Evolutionary conservation across 1,284 basidiomycete species (phyloP), one percentile per base, ranked within the genome.

Genomic region (Inonotus hispidus): DNA sequence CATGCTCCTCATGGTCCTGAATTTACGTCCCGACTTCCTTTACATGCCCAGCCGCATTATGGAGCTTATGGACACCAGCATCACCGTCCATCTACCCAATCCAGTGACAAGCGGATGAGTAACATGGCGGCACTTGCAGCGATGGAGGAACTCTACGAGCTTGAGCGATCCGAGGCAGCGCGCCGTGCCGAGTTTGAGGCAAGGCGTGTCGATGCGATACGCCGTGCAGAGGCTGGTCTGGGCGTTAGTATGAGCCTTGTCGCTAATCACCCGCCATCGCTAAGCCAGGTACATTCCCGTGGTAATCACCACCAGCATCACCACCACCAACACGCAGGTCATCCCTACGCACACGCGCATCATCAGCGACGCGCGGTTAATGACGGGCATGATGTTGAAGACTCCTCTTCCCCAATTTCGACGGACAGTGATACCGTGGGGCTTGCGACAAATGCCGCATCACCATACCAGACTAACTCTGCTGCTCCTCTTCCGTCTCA

Each of bases 171-270:
- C 66, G 93, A 95, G 71, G 90, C 92, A 1, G 73, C 87, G 49
- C 82, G 93, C 25, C 80, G 93, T 41, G 92, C 91, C 6, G 90
- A 93, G 70, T 95, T 90, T 73, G 92, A 94, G 70, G 82, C 89
- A 14, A 82, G 85, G 10, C 91, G 90, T 67, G 82, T 84, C 50
- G 91, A 92, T 64, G 89, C 88, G 2, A 80, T 93, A 60, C 82
- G 91, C 32, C 81, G 91, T 21, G 92, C 91, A 23, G 92, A 94
- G 71, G 85, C 83, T 66, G 84, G 90, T 67, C 75, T 71, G 68
- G 76, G 61, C 10, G 53, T 63, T 41, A 52, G 50, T 19, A 52
- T 52, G 50, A 57, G 52, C 41, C 27, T 56, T 38, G 39, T 47
- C 35, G 53, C 50, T 14, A 49, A 53, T 14, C 56, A 47, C 23